Conservation (phyloP, 2,329 filamentous ascomycete species). For the Xylariaceae sp. region DNA sequence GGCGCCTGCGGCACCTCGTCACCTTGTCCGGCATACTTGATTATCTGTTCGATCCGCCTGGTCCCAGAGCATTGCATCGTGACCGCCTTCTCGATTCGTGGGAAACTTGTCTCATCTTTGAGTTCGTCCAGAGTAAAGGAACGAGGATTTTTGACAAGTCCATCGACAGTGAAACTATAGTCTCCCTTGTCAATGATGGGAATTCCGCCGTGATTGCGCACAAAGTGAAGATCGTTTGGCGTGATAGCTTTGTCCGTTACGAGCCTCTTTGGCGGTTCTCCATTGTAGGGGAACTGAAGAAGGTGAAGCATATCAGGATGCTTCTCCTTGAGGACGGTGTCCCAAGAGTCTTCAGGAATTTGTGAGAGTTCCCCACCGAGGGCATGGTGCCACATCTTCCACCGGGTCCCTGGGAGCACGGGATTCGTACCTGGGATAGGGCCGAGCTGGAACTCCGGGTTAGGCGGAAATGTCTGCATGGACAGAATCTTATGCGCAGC, state of each 20-base stretch:
- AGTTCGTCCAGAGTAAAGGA: constrained; percentile 56
- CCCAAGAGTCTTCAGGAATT: constrained; percentile 57
- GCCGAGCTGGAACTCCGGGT: constrained; percentile 53
- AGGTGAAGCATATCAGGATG: constrained; percentile 58
- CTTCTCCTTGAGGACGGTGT: constrained; percentile 53
- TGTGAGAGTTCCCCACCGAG: constrained; percentile 41
- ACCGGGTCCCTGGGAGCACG: constrained; percentile 44
- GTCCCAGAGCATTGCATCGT: constrained; percentile 68
- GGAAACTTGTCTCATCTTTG: constrained; percentile 56
- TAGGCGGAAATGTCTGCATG: constrained; percentile 46
- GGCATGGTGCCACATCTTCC: constrained; percentile 57
- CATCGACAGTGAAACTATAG: constrained; percentile 53
- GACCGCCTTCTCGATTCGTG: constrained; percentile 53
- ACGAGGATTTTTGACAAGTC: constrained; percentile 56
- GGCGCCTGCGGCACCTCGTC: constrained; percentile 54
- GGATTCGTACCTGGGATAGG: constrained; percentile 56
- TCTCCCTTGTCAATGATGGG: constrained; percentile 58
- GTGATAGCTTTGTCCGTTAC: constrained; percentile 55
- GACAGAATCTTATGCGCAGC: constrained; percentile 53
- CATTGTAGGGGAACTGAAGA: constrained; percentile 62
- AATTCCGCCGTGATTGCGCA: constrained; percentile 69
- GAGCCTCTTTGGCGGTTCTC: constrained; percentile 56
- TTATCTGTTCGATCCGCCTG: constrained; percentile 65
- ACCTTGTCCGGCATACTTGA: constrained; percentile 61
- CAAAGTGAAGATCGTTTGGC: constrained; percentile 55